Evolutionary conservation across 2,329 filamentous ascomycete species (phyloP), one percentile per base, ranked within the genome.

Genomic region (Zymoseptoria tritici): DNA sequence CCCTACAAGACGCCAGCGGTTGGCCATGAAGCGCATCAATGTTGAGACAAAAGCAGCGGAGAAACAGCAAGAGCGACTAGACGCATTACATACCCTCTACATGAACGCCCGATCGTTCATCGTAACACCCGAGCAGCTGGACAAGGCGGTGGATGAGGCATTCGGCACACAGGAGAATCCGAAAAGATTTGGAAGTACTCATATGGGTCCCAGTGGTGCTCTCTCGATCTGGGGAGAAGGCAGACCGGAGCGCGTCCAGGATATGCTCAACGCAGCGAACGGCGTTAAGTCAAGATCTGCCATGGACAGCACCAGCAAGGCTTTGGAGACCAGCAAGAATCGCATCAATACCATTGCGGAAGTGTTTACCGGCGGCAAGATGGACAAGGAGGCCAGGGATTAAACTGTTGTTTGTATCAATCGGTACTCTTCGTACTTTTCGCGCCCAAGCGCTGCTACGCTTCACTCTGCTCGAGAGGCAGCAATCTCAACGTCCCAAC

Each of bases 31-130:
- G 58, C 58, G 58, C 21, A 59, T 61, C 22, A 69, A 71, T 53
- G 49, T 66, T 4, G 64, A 65, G 46, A 59, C 62, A 0, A 62
- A 62, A 31, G 61, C 64, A 13, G 60, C 62, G 6, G 51, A 60
- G 13, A 67, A 67, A 52, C 61, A 62, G n/a, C 65, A 64, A 20
- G 63, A 69, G 31, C 67, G 71, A 4, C 60, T 83, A 62, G 85
- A 93, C 65, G 83, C 87, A 16, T 77, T 99, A 29, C 90, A 96
- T 75, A 86, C 90, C 60, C 82, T 99, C 11, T 99, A 99, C 77
- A 89, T 94, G 77, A 89, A 91, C 67, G 91, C 94, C 4, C 84
- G 88, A 24, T 79, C 84, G 49, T 99, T 97, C 77, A 97, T 99
- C 71, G 86, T 91, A 19, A 86, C 83, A 22, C 91, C 96, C 73